These are phyloP conservation scores for Whalleya microplaca DNA, from an alignment of 2,329 filamentous ascomycete species.

Conservation along the genomic window DNA sequence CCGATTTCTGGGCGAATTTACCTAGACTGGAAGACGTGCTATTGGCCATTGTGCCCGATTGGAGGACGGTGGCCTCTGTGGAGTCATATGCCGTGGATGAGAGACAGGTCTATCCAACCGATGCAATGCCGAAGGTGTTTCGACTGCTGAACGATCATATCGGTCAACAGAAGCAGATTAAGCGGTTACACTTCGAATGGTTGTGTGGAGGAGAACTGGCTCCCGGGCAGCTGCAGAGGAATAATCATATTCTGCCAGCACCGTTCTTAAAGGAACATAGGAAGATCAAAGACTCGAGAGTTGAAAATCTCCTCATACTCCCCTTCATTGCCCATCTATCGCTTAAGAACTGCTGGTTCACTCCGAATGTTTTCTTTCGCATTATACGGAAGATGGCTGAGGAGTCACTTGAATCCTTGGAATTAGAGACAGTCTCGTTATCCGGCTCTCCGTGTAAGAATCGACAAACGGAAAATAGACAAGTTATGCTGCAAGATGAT, in stretches of 20 bases:
- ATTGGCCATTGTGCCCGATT: constrained; percentile 67
- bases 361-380: constrained; percentile 58
- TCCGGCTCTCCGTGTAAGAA: constrained; percentile 46
- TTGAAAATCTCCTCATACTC: constrained; percentile 51
- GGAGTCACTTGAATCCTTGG: constrained; percentile 54
- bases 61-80: constrained; percentile 61
- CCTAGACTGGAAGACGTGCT: constrained; percentile 57
- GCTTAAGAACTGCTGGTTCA: constrained; percentile 71
- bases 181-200: constrained; percentile 67
- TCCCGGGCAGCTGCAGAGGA: constrained; percentile 62
- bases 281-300: constrained; percentile 20
- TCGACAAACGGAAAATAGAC: not conserved
- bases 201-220: constrained; percentile 69
- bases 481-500: too few relatives aligned
- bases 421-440: constrained; percentile 67
- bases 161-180: constrained; percentile 52
- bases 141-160: constrained; percentile 56
- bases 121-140: constrained; percentile 55
- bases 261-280: constrained; percentile 48
- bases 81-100: constrained; percentile 55
- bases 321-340: constrained; percentile 62
- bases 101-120: constrained; percentile 51
- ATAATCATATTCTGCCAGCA: constrained; percentile 64
- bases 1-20: constrained; percentile 65
- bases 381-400: constrained; percentile 54